Conservation (phyloP, 225 moss, liverwort and hornwort species). For the Straminergon stramineum region DNA sequence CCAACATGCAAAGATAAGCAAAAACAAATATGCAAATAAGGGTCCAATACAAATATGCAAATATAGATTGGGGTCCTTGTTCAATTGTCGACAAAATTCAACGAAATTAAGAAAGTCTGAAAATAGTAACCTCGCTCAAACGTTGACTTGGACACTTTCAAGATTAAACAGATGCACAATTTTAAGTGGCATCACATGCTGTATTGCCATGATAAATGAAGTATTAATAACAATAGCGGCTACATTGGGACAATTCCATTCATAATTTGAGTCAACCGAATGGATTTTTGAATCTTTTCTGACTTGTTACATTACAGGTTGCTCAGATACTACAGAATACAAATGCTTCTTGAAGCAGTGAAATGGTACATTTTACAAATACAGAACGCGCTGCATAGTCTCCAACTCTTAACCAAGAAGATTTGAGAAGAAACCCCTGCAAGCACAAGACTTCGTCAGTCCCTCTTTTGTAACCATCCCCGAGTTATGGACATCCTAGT, state of each 20-base stretch:
- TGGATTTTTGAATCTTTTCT: background rate
- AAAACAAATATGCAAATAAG: background rate
- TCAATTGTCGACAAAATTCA: background rate
- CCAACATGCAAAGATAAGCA: background rate
- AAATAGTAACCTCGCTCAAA: background rate
- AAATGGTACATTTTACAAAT: constrained; percentile 9
- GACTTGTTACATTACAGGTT: constrained; percentile 5
- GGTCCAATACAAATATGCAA: background rate
- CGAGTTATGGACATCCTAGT: background rate
- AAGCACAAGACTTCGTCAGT: background rate
- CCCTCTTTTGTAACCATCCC: background rate
- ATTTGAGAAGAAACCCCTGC: constrained; percentile 47
- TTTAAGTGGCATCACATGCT: background rate
- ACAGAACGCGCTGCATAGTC: background rate
- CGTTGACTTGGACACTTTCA: background rate
- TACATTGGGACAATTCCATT: background rate
- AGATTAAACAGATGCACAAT: background rate
- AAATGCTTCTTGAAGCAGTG: background rate
- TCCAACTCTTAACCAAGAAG: constrained; percentile 23
- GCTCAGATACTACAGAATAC: background rate
- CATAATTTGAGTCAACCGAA: background rate
- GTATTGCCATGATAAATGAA: background rate
- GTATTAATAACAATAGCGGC: background rate
- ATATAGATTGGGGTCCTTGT: no score
- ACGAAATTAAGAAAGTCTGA: background rate